These are phyloP conservation scores for Citrullus colocynthis DNA, from an alignment of 306 rosid genomes.

Conservation along the genomic window DNA sequence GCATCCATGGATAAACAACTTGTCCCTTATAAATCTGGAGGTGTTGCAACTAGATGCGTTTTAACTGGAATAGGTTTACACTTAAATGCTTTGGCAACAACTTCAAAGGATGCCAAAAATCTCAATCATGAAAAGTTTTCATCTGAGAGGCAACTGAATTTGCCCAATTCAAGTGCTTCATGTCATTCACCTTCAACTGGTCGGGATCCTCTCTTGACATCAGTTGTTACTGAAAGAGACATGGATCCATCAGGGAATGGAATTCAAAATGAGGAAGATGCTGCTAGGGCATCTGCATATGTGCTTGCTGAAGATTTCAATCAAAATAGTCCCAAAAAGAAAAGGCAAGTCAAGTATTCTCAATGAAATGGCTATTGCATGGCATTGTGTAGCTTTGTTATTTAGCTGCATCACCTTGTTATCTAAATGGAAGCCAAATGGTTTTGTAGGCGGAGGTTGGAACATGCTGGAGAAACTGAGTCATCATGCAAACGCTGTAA, in stretches of 20 bases:
- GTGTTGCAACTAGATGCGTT: conserved; percentile 31
- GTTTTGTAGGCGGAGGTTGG: conserved; percentile 60
- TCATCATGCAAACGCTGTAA: conserved; percentile 75
- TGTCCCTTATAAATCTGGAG: conserved; percentile 24
- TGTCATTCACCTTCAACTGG: conserved; percentile 24
- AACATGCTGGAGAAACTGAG: conserved; percentile 43
- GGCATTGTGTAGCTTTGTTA: not conserved
- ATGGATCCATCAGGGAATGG: conserved; percentile 28
- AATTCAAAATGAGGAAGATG: conserved; percentile 46
- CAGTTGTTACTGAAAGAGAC: conserved; percentile 36
- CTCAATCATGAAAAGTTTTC: conserved; percentile 26
- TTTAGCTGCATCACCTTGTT: conserved; percentile 10
- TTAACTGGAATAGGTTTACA: conserved; percentile 72
- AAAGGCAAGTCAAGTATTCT: conserved; percentile 36
- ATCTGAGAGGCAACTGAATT: conserved; percentile 27
- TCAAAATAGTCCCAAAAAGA: conserved; percentile 69
- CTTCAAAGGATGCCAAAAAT: conserved; percentile 30
- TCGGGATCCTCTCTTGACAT: conserved; percentile 32
- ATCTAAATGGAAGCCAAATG: conserved; percentile 10
- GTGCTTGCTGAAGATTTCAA: conserved; percentile 43
- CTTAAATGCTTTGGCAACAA: conserved; percentile 61
- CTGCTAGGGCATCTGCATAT: conserved; percentile 29
- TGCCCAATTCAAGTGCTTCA: conserved; percentile 31
- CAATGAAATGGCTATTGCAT: conserved; percentile 1
- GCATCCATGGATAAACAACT: conserved; percentile 28